Evolutionary conservation across 2,329 filamentous ascomycete genomes (phyloP).

Genomic region (Daldinia sp.): DNA sequence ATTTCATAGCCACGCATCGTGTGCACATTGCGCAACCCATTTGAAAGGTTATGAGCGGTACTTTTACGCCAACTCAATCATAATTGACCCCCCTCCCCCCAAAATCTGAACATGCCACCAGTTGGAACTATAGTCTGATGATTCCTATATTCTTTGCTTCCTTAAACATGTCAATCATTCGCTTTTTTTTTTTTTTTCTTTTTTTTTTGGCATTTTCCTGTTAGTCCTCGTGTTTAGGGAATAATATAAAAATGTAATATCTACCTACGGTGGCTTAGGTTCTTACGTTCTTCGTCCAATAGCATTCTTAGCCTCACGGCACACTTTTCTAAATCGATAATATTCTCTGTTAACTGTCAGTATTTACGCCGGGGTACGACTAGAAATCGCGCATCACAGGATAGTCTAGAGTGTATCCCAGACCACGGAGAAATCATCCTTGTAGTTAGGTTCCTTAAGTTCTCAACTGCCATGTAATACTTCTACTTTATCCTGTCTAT

Average conservation of each 20-base stretch:
- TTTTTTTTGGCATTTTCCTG: neutral
- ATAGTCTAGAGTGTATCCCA: neutral
- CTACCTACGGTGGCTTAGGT: neutral
- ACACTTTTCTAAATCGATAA: constrained; percentile 19
- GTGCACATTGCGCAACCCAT: too few species aligned
- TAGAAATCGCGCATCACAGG: neutral
- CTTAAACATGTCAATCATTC: neutral
- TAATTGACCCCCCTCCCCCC: neutral
- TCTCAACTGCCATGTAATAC: neutral
- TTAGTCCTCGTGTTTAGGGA: neutral
- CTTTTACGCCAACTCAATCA: neutral
- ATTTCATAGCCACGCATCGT: neutral
- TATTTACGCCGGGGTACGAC: neutral
- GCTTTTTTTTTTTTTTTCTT: neutral
- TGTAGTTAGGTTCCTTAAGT: neutral
- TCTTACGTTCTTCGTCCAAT: constrained; percentile 15
- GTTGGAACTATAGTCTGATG: neutral
- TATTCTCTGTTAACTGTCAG: neutral
- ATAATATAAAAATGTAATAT: neutral
- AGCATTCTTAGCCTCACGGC: neutral
- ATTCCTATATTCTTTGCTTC: neutral
- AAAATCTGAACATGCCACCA: neutral
- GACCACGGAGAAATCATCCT: neutral
- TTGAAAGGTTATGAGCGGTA: neutral
- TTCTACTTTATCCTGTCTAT: too few species aligned